These are phyloP conservation scores for Plasmodium gonderi DNA, from an alignment of 169 alveolate genomes.

Conservation along the genomic window DNA sequence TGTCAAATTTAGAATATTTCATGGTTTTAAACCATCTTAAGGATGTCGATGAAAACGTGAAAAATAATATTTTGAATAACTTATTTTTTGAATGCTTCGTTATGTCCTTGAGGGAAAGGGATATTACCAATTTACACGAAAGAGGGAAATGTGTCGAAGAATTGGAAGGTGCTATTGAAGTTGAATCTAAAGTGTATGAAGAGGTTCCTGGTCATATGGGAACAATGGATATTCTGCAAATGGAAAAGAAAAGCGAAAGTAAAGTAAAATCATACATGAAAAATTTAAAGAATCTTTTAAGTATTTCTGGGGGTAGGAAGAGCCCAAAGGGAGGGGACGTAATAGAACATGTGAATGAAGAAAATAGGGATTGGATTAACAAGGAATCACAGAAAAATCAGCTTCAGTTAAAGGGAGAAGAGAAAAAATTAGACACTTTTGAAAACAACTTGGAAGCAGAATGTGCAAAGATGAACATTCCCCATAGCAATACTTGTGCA, in stretches of 20 bases:
- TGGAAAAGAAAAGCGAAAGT: background rate
- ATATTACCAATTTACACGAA: conserved; percentile 25
- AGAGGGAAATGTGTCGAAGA: background rate
- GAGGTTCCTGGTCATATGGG: background rate
- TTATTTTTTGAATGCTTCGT: conserved; percentile 52
- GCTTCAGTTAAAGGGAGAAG: background rate
- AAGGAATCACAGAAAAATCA: too few relatives aligned
- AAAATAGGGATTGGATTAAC: background rate
- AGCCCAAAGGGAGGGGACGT: background rate
- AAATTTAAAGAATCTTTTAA: conserved; percentile 43
- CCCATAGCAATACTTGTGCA: too few relatives aligned
- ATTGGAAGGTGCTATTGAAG: background rate
- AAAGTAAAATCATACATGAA: conserved; percentile 47
- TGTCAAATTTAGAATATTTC: conserved; percentile 20
- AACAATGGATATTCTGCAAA: background rate
- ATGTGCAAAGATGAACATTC: background rate
- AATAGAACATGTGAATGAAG: background rate
- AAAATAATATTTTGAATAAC: conserved; percentile 32
- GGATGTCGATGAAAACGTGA: conserved; percentile 28
- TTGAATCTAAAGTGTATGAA: background rate
- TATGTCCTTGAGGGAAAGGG: conserved; percentile 15
- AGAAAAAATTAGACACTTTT: background rate
- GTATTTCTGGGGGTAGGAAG: background rate
- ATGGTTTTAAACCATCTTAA: conserved; percentile 22
- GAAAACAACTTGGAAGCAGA: background rate